phyloP scores from a whole-genome alignment of 2,329 filamentous ascomycete genomes.

The Graphiopsis chlorocephala region DNA sequence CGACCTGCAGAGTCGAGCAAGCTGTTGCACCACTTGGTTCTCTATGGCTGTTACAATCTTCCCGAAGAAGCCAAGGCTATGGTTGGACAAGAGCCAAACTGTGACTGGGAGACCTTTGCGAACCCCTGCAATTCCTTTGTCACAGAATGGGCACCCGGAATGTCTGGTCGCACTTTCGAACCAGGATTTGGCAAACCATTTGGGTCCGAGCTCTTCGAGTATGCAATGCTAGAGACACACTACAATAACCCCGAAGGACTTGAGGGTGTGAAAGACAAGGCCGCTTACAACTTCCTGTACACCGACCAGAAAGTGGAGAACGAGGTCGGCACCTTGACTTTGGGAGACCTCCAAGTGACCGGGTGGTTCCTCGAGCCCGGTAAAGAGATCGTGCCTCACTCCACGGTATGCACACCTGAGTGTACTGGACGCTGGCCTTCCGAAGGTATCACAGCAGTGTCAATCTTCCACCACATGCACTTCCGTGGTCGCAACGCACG shows the following conservation, averaged over 20 bases:
- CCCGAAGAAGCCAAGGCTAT: conserved; percentile 16
- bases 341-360: conserved; percentile 19
- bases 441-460: conserved; percentile 22
- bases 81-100: conserved; percentile 19
- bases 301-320: conserved; percentile 19
- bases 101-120: conserved; percentile 19
- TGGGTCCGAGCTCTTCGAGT: conserved; percentile 19
- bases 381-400: conserved; percentile 17
- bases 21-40: conserved; percentile 22
- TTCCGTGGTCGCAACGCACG: conserved; percentile 19
- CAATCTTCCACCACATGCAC: conserved; percentile 24
- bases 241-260: conserved; percentile 22
- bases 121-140: conserved; percentile 23
- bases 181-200: conserved; percentile 22
- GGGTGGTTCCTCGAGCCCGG: conserved; percentile 23
- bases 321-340: conserved; percentile 21
- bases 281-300: conserved; percentile 19
- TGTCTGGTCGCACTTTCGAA: conserved; percentile 23
- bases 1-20: conserved; percentile 16
- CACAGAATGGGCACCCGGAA: conserved; percentile 22
- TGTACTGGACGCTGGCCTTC: conserved; percentile 20
- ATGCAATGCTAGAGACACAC: conserved; percentile 22
- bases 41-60: conserved; percentile 21
- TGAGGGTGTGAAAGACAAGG: conserved; percentile 18
- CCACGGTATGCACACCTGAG: conserved; percentile 23